Evolutionary conservation across 176 grass and related monocot species (phyloP).

Genomic region (Avena eriantha): DNA sequence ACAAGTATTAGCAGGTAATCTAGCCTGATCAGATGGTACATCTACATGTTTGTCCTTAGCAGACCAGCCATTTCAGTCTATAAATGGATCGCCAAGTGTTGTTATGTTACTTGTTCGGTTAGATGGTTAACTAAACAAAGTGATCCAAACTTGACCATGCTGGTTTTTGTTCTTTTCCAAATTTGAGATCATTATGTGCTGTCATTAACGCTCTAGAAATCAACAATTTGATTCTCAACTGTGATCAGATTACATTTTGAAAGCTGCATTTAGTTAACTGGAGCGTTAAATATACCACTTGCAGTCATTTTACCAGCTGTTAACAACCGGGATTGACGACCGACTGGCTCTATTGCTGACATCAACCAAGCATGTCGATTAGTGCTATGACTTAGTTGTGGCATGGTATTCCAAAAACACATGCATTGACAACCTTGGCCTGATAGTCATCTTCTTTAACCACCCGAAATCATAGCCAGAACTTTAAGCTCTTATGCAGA

Average conservation of each 20-base stretch:
- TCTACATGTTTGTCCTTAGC: slow-evolving; percentile 47
- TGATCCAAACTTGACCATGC: slow-evolving; percentile 43
- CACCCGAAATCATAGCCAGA: neutral
- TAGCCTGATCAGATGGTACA: slow-evolving; percentile 24
- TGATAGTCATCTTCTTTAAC: slow-evolving; percentile 27
- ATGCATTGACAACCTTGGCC: neutral
- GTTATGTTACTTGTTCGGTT: slow-evolving; percentile 31
- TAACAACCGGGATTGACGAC: neutral
- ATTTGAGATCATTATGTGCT: slow-evolving; percentile 28
- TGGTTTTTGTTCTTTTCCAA: slow-evolving; percentile 38
- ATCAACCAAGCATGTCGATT: slow-evolving; percentile 34
- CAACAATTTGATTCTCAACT: slow-evolving; percentile 31
- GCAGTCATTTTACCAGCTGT: neutral
- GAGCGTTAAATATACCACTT: neutral
- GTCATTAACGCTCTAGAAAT: slow-evolving; percentile 46
- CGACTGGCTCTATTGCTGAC: slow-evolving; percentile 3
- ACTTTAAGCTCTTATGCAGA: neutral
- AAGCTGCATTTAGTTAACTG: slow-evolving; percentile 16
- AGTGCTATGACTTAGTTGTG: neutral
- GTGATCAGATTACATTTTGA: slow-evolving; percentile 34
- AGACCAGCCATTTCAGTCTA: slow-evolving; percentile 19
- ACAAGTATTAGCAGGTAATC: slow-evolving; percentile 46
- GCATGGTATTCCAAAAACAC: slow-evolving; percentile 12
- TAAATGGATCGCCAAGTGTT: slow-evolving; percentile 1
- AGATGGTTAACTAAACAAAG: slow-evolving; percentile 41